Evolutionary conservation across 1,139 yeast species (phyloP), one percentile per base, ranked within the genome.

Genomic region (Saccharomyces pastorianus): DNA sequence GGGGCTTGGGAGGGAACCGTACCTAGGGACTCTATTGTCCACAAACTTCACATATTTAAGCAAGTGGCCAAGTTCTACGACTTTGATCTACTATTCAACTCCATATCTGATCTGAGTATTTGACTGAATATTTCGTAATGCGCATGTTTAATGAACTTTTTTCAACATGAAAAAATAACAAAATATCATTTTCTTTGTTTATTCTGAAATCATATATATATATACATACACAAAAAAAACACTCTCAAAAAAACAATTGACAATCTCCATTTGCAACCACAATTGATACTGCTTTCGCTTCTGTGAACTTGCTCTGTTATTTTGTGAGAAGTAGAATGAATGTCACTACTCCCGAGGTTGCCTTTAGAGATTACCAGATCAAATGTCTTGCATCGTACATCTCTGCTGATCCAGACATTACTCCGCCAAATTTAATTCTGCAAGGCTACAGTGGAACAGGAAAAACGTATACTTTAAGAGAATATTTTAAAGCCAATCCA

Each of bases 1-100:
- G 99, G 99, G 3, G 69, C 72, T 34, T 93, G 96, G 96, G 73
- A 71, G 1, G 85, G 82, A 53, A 82, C 88, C 0, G 67, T 84
- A 25, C 67, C 76, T 9, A 73, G 76, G 52, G 71, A 67, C 2
- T 78, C 76, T 0, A 67, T 89, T 6, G 71, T 74, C 31, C 72
- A 72, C 51, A 74, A 74, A 52, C 64, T 84, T 6, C 71, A 70
- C 11, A 75, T 82, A 0, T 88, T 79, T 67, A 71, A 72, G 27
- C 83, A 81, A 55, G 83, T 89, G 23, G 82, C 95, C 0, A 71
- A 73, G 14, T 78, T 71, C 53, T 88, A 80, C 68, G 84, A 82
- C 34, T 74, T 90, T 60, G 81, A 79, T 55, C 69, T 88, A 54
- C 70, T 90, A 51, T 71, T 73, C 54, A 83, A 80, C 46, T 68